Percentiles rank a stretch among this genome's conserved stretches.
These are phyloP conservation scores for Mycena vitilis DNA, from an alignment of 768 basidiomycete species.

Conservation along the genomic window DNA sequence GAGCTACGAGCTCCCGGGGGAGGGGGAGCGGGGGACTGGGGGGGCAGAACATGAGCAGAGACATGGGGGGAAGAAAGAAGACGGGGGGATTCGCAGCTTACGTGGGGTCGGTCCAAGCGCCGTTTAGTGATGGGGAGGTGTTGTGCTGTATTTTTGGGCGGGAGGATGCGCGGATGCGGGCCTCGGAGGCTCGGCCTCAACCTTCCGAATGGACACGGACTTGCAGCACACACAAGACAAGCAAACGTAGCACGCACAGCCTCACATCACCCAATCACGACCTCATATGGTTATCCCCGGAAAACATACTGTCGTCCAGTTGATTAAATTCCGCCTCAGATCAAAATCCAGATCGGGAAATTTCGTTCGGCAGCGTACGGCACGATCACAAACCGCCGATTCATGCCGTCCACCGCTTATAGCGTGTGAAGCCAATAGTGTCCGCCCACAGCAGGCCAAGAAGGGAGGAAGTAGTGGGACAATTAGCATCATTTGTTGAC, in stretches of 20 bases:
- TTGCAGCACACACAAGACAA: conserved; percentile 3
- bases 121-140: conserved; percentile 20
- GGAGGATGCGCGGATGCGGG: conserved; percentile 1
- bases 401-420: no score
- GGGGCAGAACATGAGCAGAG: not conserved
- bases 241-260: not conserved
- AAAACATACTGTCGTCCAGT: no score
- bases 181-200: conserved; percentile 14
- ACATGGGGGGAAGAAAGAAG: conserved; percentile 4
- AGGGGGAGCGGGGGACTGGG: no score
- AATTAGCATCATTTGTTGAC: no score
- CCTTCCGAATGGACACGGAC: conserved; percentile 24
- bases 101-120: conserved; percentile 28
- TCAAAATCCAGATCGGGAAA: no score
- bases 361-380: no score
- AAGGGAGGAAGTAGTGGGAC: no score
- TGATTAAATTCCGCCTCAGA: no score
- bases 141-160: conserved; percentile 17
- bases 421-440: no score
- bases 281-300: not conserved
- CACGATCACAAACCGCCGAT: no score
- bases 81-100: conserved; percentile 1
- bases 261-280: not conserved
- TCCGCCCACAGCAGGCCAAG: no score
- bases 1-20: not conserved